Conservation (phyloP, 2,329 filamentous ascomycete genomes). For the Pseudocercospora crystallina region DNA sequence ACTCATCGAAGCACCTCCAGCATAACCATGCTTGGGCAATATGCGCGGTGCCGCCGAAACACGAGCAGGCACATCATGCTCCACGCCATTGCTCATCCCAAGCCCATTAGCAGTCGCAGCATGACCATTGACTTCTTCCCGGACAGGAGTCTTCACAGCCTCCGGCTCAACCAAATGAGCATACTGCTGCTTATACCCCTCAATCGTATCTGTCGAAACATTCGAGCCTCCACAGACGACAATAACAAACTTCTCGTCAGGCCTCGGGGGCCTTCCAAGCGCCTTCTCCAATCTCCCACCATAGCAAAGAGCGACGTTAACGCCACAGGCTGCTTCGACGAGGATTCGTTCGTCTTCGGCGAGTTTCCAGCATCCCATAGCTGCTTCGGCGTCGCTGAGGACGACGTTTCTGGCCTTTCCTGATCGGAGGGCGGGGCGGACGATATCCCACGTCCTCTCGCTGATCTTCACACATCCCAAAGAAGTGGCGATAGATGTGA, state of each 20-base stretch:
- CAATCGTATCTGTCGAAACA: constrained; percentile 52
- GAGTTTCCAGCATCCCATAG: constrained; percentile 72
- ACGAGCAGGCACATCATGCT: neutral
- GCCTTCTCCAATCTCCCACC: constrained; percentile 60
- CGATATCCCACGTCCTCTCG: constrained; percentile 66
- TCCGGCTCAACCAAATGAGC: constrained; percentile 10
- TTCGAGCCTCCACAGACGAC: constrained; percentile 74
- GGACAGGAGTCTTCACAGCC: constrained; percentile 1
- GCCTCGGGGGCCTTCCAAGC: constrained; percentile 60
- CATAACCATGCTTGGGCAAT: constrained; percentile 3
- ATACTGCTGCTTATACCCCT: constrained; percentile 48
- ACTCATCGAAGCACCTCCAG: constrained; percentile 9
- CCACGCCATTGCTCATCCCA: constrained; percentile 3
- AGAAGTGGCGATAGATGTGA: constrained; percentile 73
- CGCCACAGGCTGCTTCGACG: constrained; percentile 83
- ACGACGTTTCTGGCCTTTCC: constrained; percentile 61
- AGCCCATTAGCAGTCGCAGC: constrained; percentile 4
- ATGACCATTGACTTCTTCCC: constrained; percentile 2
- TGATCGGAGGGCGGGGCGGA: constrained; percentile 36
- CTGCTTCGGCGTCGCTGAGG: constrained; percentile 74
- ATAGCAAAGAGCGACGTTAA: constrained; percentile 72
- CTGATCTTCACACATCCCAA: constrained; percentile 71
- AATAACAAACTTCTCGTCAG: constrained; percentile 72
- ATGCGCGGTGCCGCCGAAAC: neutral
- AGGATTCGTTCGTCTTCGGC: constrained; percentile 79